Evolutionary conservation across 2,329 filamentous ascomycete genomes (phyloP).

Genomic region (Diaporthe vaccinii): DNA sequence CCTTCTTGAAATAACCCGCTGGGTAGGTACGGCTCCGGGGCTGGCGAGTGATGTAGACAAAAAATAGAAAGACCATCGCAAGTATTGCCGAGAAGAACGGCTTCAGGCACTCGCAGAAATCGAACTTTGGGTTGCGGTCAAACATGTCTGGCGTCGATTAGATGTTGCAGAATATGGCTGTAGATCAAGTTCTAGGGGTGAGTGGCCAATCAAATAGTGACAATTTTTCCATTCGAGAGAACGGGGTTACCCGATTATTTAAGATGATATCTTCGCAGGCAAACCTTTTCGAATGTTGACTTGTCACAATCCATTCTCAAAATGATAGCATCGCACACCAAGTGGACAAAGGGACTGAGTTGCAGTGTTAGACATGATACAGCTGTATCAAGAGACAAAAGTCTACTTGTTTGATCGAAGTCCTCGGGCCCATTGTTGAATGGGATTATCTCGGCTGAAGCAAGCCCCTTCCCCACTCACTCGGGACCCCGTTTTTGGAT

Average conservation of each 20-base stretch:
- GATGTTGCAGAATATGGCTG: not conserved
- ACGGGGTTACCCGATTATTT: not conserved
- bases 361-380: not conserved
- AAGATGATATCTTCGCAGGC: not conserved
- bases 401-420: not conserved
- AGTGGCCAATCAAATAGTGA: not conserved
- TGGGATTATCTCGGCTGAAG: not conserved
- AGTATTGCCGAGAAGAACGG: not conserved
- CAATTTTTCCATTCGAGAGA: not conserved
- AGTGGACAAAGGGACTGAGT: not conserved
- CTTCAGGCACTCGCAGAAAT: not conserved
- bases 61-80: not conserved
- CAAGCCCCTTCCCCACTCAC: too few relatives aligned
- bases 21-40: too few relatives aligned
- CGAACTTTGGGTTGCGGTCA: not conserved
- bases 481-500: not conserved
- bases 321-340: not conserved
- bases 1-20: not conserved
- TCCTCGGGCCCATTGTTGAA: not conserved
- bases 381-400: not conserved
- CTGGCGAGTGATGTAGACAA: not conserved
- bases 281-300: too few relatives aligned
- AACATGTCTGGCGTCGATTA: not conserved
- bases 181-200: not conserved
- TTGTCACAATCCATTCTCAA: not conserved